Conservation (phyloP, 106 monocot genomes). For the Chionographis japonica region DNA sequence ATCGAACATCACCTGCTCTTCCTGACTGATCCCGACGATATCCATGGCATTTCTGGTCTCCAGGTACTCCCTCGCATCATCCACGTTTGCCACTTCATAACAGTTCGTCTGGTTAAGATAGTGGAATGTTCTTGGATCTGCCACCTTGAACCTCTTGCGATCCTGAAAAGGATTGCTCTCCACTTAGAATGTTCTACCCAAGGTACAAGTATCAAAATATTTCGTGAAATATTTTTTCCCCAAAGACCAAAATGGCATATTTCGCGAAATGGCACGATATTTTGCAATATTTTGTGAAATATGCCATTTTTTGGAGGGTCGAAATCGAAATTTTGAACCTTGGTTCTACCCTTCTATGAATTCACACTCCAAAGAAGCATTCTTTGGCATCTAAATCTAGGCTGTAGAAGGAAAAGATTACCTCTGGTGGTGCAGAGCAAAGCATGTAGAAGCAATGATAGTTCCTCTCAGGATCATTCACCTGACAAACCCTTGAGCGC, state of each 20-base stretch:
- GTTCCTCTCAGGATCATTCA: slow-evolving; percentile 91
- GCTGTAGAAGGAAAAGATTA: slow-evolving; percentile 4
- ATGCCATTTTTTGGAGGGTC: too few species aligned
- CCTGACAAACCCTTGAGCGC: slow-evolving; percentile 90
- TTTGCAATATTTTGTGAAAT: neutral
- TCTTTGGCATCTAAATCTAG: too few species aligned
- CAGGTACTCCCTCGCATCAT: slow-evolving; percentile 69
- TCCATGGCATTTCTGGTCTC: slow-evolving; percentile 77
- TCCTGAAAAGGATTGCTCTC: slow-evolving; percentile 34
- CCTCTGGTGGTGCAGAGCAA: slow-evolving; percentile 90
- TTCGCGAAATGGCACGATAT: too few species aligned
- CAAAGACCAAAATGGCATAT: too few species aligned
- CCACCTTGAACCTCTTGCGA: slow-evolving; percentile 51
- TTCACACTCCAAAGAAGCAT: too few species aligned
- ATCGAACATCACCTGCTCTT: slow-evolving; percentile 46
- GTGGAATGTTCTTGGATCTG: slow-evolving; percentile 47
- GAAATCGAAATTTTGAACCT: too few species aligned
- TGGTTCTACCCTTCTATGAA: too few species aligned
- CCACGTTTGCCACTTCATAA: slow-evolving; percentile 64
- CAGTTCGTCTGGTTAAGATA: slow-evolving; percentile 71
- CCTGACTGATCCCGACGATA: slow-evolving; percentile 53
- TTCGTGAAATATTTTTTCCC: too few species aligned
- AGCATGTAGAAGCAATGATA: slow-evolving; percentile 99
- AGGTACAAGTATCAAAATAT: too few species aligned
- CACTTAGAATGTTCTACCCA: too few species aligned